Base-by-base conservation (phyloP, 2,329 filamentous ascomycete species). In the Sporothrix brunneoviolacea region DNA sequence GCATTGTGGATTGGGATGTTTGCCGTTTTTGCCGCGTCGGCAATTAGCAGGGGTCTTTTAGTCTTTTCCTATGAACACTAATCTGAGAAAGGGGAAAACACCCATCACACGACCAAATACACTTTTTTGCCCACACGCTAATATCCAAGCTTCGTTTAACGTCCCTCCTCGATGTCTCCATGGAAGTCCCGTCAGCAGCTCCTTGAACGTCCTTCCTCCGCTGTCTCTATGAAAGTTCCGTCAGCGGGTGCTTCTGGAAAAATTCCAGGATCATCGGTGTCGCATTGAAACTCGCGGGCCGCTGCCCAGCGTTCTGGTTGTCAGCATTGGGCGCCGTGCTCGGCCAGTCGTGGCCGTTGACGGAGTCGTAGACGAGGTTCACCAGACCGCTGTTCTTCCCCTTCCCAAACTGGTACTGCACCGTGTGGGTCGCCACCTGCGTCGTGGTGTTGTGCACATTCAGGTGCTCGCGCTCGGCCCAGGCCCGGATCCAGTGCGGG, bases 281-380 rank as follows among this genome's bases (percentile, higher is more conserved):
- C 30, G 42, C 42, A 13, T 44, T 44, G 19, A 44, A 44, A 18
- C 42, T 44, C 12, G 42, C 24, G 13, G 42, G 42, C 4, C 3
- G 7, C 7, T 44, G 42, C 6, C 42, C 42, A 8, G 42, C 19
- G 4, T 35, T 35, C 19, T 35, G 13, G 19, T 44, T 44, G 42
- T 44, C 42, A 4, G 42, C 42, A 18, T 44, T 44, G 8, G 42
- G 30, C 42, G 13, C 3, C 15, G 42, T 44, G 42, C 42, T 44
- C 19, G 41, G 42, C 42, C 42, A 44, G 30, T 44, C 42, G 42
- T 44, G 42, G 19, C 42, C 42, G 13, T 35, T 44, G 30, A 44
- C 42, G 19, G 28, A 33, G 42, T 44, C 42, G 10, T 44, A 44
- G 19, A 44, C 42, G 18, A 44, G 19, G 42, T 24, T 44, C 13